Base-by-base conservation (phyloP, 495 filamentous ascomycete species). In the Podospora conica region DNA sequence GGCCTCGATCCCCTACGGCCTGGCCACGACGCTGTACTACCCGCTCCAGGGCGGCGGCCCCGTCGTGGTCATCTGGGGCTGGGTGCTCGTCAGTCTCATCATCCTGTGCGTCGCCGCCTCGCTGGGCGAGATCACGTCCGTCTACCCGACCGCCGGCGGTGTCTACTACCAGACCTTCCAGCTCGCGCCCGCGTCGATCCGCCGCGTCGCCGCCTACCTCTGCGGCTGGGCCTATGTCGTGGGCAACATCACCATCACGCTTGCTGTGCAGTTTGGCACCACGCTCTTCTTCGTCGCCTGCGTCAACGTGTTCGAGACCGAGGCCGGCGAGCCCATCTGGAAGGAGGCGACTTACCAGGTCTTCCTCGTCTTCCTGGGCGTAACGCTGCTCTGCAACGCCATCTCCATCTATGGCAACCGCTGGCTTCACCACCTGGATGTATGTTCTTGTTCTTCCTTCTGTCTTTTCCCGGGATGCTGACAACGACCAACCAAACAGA, bases 11-110 rank as follows among this genome's bases (percentile, higher is more conserved):
- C 88, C 88, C 18, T 91, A 87, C 68, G 88, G 88, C 54, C 81
- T 90, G 29, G 85, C 84, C 68, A 90, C 88, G 29, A 91, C 88
- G 61, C 75, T 91, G 53, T 88, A 85, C 77, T 89, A 89, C 69
- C 86, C 86, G 18, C 80, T 91, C 56, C 81, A 83, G 57, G 84
- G 85, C 69, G 87, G 88, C 60, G 85, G 87, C 28, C 83, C 86
- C 9, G 87, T 86, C 6, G 84, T 84, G 60, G 85, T 90, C 62
- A 83, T 90, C 73, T 90, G 87, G 87, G 82, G 83, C 56, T 85
- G 83, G 83, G 70, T 84, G 22, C 69, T 76, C 27, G 81, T 85
- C 33, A 68, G 65, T 56, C 68, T 79, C 31, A 84, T 85, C 66
- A 81, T 82, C 57, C 70, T 85, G 57, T 81, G 77, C 66, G 82